Percentiles rank a stretch among this genome's conserved stretches.
These are phyloP conservation scores for Arxiozyma slooffiae DNA, from an alignment of 1,139 yeast species.

Conservation along the genomic window DNA sequence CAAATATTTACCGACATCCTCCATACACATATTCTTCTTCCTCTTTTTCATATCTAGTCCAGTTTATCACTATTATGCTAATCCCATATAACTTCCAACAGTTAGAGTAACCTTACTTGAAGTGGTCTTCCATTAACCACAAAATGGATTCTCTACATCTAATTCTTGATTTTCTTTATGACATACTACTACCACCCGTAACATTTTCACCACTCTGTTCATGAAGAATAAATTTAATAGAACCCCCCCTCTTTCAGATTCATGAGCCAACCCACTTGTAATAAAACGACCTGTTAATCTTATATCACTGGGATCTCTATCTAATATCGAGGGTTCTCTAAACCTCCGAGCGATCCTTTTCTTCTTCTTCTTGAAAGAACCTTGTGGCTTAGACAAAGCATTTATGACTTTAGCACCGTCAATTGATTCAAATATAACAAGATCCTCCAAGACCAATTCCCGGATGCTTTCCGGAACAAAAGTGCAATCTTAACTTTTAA, in stretches of 20 bases:
- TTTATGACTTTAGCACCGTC: conserved; percentile 43
- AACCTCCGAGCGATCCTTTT: conserved; percentile 82
- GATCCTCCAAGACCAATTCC: conserved; percentile 43
- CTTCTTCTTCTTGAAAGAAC: conserved; percentile 75
- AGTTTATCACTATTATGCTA: conserved; percentile 14
- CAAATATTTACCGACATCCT: too few species aligned
- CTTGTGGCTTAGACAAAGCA: conserved; percentile 85
- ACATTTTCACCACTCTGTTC: conserved; percentile 19
- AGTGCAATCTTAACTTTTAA: conserved; percentile 44
- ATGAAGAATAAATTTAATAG: conserved; percentile 47
- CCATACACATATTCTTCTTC: too few species aligned
- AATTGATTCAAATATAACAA: conserved; percentile 60
- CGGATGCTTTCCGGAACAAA: conserved; percentile 38
- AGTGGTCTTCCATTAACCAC: conserved; percentile 29
- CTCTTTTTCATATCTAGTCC: not conserved
- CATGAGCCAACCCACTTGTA: conserved; percentile 52
- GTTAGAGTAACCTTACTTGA: conserved; percentile 29
- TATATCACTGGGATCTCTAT: conserved; percentile 37
- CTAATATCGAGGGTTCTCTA: conserved; percentile 36
- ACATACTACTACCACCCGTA: conserved; percentile 27
- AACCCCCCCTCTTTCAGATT: conserved; percentile 63
- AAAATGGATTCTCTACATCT: conserved; percentile 33
- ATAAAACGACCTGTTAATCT: conserved; percentile 63
- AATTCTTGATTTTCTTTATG: conserved; percentile 28
- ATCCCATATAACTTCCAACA: conserved; percentile 32